Evolutionary conservation across 2,329 filamentous ascomycete genomes (phyloP), one percentile per base, ranked within the genome.

Genomic region (Anisogramma anomala): DNA sequence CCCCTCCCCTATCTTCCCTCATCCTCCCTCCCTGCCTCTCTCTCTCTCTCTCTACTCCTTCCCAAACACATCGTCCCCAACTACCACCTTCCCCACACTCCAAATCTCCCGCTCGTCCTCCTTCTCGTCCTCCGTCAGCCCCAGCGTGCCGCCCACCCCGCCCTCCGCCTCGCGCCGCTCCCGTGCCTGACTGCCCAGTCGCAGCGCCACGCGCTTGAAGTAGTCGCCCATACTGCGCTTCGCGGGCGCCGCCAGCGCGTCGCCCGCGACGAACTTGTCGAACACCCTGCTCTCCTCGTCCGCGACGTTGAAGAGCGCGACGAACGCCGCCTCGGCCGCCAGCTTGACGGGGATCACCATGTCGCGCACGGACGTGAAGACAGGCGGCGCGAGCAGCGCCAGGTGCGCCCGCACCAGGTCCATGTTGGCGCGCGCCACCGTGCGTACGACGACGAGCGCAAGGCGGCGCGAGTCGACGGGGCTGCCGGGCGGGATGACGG

Each of bases 101-200:
- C 87, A 94, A 48, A 98, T 79, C 67, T 98, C 91, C 61, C 77
- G 82, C 67, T 95, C 86, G 63, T 98, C 91, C 56, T 98, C 91
- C 23, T 78, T 67, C 65, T 98, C 91, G 60, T 98, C 91, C 56
- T 84, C 87, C 25, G 82, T 84, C 53, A 98, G 60, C 0, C 88
- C 88, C 36, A 96, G 58, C 10, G 45, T 47, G 0, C 87, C 86
- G 34, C 88, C 88, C 44, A 81, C 74, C 6, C 89, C 91, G 47
- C 88, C 89, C 58, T 95, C 88, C 0, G 91, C 91, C 52, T 94
- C 88, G 55, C 77, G 83, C 52, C 91, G 74, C 65, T 98, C 91
- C 48, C 86, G 74, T 2, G 84, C 87, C 59, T 96, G 91, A 14
- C 69, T 74, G n/a, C 84, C 89, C 15, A 96, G 65, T 52, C 88